phyloP scores from a whole-genome alignment of 495 filamentous ascomycete genomes.

The Trichoderma parareesei region DNA sequence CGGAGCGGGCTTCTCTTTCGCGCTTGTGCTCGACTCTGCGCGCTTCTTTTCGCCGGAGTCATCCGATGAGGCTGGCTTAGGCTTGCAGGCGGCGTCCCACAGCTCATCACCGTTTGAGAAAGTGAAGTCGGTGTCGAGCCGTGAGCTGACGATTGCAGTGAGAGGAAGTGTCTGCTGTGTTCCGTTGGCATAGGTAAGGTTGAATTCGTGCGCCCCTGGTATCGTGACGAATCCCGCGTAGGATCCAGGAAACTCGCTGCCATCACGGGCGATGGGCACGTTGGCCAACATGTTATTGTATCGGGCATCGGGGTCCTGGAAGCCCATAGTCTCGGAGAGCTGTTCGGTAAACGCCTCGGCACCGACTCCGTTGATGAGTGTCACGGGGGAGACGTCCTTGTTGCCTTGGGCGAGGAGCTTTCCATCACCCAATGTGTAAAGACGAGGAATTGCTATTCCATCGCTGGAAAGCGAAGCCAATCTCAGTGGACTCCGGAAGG shows the following conservation, averaged over 20 bases:
- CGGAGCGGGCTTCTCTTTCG: background rate
- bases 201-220: background rate
- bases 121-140: background rate
- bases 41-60: background rate
- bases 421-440: background rate
- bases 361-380: background rate
- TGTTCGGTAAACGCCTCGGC: background rate
- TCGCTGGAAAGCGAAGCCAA: background rate
- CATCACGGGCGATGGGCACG: background rate
- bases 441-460: background rate
- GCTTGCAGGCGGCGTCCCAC: background rate
- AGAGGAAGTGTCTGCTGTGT: background rate
- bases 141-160: background rate
- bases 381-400: constrained; percentile 11
- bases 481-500: background rate
- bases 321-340: background rate
- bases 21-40: background rate
- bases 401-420: background rate
- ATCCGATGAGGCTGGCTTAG: background rate
- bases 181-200: background rate
- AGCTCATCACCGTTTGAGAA: background rate
- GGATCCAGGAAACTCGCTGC: too few species aligned
- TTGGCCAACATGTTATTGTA: constrained; percentile 28
- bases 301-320: constrained; percentile 28
- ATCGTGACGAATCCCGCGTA: background rate